Percentiles rank a stretch among this genome's conserved stretches.
Evolutionary conservation across 2,329 filamentous ascomycete species (phyloP).

Genomic region (Pseudogymnoascus sp.): DNA sequence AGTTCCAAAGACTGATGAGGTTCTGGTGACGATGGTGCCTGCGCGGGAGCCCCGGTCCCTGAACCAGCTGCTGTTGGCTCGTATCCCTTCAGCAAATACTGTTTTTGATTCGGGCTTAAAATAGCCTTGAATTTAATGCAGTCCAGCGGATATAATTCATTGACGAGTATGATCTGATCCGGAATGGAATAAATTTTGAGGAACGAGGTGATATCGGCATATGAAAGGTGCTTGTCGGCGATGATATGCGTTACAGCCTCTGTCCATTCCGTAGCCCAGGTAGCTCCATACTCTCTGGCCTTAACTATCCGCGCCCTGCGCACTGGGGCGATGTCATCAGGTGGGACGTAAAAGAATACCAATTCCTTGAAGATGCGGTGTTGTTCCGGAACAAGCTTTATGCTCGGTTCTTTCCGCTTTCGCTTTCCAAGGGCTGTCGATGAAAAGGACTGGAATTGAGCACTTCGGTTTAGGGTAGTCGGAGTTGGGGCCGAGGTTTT

Average conservation of each 20-base stretch:
- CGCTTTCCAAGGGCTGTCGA: conserved; percentile 30
- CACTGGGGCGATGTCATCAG: conserved; percentile 61
- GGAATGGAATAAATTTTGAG: conserved; percentile 34
- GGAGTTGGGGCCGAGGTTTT: conserved; percentile 18
- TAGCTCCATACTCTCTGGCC: conserved; percentile 66
- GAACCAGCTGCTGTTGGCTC: conserved; percentile 10
- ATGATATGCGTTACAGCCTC: conserved; percentile 65
- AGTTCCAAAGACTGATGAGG: conserved; percentile 36
- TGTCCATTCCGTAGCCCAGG: conserved; percentile 29
- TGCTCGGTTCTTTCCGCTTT: conserved; percentile 33
- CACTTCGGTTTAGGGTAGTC: conserved; percentile 15
- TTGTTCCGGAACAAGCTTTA: conserved; percentile 41
- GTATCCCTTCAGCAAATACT: conserved; percentile 43
- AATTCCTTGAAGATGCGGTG: conserved; percentile 52
- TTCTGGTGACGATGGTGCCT: not conserved
- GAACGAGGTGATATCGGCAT: conserved; percentile 51
- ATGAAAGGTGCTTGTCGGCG: conserved; percentile 61
- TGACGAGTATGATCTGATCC: conserved; percentile 49
- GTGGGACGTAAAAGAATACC: conserved; percentile 72
- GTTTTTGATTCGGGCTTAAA: conserved; percentile 48
- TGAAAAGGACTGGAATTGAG: not conserved
- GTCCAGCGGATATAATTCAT: conserved; percentile 60
- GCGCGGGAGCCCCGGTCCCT: not conserved
- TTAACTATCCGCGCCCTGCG: conserved; percentile 66
- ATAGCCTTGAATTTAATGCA: conserved; percentile 53